Evolutionary conservation across 169 alveolate species (phyloP), one percentile per base, ranked within the genome.

Genomic region (Plasmodium gaboni): DNA sequence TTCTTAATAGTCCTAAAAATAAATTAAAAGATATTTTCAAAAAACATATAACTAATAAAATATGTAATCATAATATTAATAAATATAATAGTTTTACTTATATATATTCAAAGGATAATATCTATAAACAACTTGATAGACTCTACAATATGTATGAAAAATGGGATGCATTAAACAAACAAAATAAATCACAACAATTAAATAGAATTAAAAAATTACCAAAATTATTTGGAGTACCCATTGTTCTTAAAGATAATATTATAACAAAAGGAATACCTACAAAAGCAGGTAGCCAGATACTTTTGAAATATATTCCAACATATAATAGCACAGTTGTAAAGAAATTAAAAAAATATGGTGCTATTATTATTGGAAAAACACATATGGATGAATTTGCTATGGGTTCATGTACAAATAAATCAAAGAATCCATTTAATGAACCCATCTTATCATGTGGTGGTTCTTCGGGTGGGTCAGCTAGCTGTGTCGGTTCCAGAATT

Each of bases 391-490:
- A 92, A 60, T 93, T 93, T 73, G 96, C 94, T 8, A 92, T 93
- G 74, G 96, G 96, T 0, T 74, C 95, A 6, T 59, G 87, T 10
- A 93, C 96, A 28, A 64, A 60, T 17, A 70, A 42, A 0, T 93
- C 88, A 24, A 57, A 67, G 15, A 93, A 92, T 72, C 95, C 95
- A 15, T 87, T 48, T 73, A 68, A 89, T 51, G 88, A 59, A 63
- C 51, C 64, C 6, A 53, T 59, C 32, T 24, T 87, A 15, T 80
- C 93, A 38, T 78, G 89, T 65, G 96, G 96, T 65, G 96, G 96
- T 1, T 93, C 96, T 2, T 93, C 96, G 8, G 95, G 96, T n/a
- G 96, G 96, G 24, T 85, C 96, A 32, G 95, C 95, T 13, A 89
- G 67, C 48, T 93, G 93, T 19, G 94, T 93, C 1, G 94, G 93